A percentile compares a stretch with the other conserved stretches of the same genome.
phyloP scores from a whole-genome alignment of 345 rosid genomes.

The Raphanus sativus region DNA sequence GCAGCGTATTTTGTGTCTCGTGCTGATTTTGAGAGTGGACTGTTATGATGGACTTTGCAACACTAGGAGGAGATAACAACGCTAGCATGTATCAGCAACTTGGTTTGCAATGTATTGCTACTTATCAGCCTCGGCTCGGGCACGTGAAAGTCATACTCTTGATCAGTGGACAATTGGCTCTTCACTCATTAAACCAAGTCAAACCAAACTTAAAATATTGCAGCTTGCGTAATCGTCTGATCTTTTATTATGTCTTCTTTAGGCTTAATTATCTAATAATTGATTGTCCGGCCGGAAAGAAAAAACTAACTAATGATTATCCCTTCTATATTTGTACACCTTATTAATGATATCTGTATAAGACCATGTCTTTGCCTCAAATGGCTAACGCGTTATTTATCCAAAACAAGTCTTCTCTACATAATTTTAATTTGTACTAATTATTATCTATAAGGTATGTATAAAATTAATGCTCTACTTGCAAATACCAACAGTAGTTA shows the following conservation, averaged over 20 bases:
- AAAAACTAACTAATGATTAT: slow-evolving; percentile 1
- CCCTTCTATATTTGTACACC: not conserved
- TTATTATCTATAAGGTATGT: not conserved
- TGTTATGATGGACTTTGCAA: not conserved
- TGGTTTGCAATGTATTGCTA: not conserved
- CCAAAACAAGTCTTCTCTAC: slow-evolving; percentile 4
- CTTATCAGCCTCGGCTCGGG: not conserved
- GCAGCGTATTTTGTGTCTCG: not conserved
- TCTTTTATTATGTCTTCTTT: not conserved
- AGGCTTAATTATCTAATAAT: not conserved
- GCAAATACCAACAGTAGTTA: slow-evolving; percentile 14
- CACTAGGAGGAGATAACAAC: not conserved
- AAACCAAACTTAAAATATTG: not conserved
- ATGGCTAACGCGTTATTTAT: slow-evolving; percentile 2
- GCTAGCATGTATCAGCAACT: not conserved
- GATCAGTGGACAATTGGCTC: not conserved
- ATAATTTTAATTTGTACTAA: not conserved
- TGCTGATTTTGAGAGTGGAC: not conserved
- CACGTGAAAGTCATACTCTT: not conserved
- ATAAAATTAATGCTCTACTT: slow-evolving; percentile 13
- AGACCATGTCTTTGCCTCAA: slow-evolving; percentile 22
- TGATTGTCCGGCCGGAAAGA: not conserved
- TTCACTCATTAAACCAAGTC: slow-evolving; percentile 21
- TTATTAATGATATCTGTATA: not conserved
- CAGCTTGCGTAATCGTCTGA: not conserved